Evolutionary conservation across 768 basidiomycete genomes (phyloP).

Genomic region (Cystobasidium ongulense): DNA sequence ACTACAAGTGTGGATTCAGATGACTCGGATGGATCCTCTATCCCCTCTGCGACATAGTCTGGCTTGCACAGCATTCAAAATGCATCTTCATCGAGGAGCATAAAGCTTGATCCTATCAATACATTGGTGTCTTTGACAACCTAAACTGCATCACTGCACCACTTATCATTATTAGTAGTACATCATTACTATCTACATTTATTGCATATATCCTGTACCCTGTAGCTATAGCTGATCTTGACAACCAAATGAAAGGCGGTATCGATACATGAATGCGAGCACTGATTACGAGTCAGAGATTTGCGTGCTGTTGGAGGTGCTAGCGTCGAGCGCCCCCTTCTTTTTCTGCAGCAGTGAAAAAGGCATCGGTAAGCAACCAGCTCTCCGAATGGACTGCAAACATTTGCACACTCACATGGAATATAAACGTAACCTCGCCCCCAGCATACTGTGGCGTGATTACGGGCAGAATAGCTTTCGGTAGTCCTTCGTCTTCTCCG

Average conservation of each 20-base stretch:
- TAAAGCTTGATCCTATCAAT: neutral
- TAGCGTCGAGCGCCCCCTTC: neutral
- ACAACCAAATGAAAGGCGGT: neutral
- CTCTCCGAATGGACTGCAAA: neutral
- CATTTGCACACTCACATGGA: conserved; percentile 12
- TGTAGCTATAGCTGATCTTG: neutral
- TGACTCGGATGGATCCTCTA: conserved; percentile 4
- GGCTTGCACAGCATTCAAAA: neutral
- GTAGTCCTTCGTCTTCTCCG: neutral
- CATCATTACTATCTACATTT: neutral
- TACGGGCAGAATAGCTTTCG: neutral
- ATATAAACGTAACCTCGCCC: conserved; percentile 21
- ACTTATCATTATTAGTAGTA: neutral
- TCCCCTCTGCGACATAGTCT: neutral
- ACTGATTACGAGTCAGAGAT: neutral
- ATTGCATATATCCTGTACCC: neutral
- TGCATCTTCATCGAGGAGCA: no score
- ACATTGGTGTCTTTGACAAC: neutral
- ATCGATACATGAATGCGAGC: neutral
- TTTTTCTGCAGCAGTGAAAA: conserved; percentile 16
- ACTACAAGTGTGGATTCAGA: neutral
- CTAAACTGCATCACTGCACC: neutral
- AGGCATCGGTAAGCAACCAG: neutral
- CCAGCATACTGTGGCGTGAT: neutral
- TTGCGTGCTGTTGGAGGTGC: neutral